phyloP scores from a whole-genome alignment of 805 yeast genomes.

The Starmera dryadoides region DNA sequence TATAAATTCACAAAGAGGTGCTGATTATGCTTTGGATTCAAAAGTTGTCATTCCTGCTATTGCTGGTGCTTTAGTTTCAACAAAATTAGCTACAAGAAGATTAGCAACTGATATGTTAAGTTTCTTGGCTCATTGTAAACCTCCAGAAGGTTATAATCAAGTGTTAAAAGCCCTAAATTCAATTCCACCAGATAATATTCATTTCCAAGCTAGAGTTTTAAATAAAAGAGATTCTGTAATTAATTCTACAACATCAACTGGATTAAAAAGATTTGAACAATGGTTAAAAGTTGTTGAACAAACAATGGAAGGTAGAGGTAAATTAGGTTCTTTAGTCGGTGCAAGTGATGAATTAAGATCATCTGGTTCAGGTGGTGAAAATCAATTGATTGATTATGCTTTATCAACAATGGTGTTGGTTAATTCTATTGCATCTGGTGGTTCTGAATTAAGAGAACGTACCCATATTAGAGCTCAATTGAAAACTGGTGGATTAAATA shows the following conservation, averaged over 20 bases:
- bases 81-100: conserved; percentile 67
- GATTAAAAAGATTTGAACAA: conserved; percentile 49
- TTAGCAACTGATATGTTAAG: conserved; percentile 73
- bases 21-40: conserved; percentile 43
- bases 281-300: conserved; percentile 65
- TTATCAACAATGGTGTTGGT: conserved; percentile 64
- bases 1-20: conserved; percentile 57
- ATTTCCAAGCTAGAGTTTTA: conserved; percentile 22
- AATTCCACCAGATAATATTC: conserved; percentile 21
- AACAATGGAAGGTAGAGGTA: conserved; percentile 80
- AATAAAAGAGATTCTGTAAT: conserved; percentile 27
- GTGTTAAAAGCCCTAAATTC: conserved; percentile 34
- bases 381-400: conserved; percentile 62
- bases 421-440: conserved; percentile 48
- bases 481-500: conserved; percentile 47
- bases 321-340: conserved; percentile 85
- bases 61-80: conserved; percentile 66
- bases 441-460: conserved; percentile 32
- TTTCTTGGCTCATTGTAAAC: conserved; percentile 39
- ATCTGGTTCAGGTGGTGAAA: conserved; percentile 46
- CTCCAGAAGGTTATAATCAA: conserved; percentile 45
- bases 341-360: conserved; percentile 74
- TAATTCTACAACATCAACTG: conserved; percentile 7
- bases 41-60: conserved; percentile 49
- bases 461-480: conserved; percentile 54